These are phyloP conservation scores for Candida alai DNA, from an alignment of 805 yeast genomes.

Conservation along the genomic window DNA sequence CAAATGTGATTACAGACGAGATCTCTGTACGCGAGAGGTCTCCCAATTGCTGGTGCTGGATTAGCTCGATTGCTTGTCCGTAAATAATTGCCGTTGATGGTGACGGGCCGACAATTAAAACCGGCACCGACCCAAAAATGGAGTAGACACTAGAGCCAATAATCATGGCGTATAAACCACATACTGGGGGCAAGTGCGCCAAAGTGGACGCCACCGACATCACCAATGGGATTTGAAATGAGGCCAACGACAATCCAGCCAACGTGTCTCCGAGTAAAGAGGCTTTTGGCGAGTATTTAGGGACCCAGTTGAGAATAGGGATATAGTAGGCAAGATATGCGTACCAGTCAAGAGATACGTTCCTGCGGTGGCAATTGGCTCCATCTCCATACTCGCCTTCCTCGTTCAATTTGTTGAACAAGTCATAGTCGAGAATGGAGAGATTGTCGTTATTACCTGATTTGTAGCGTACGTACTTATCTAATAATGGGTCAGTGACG, in stretches of 20 bases:
- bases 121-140: conserved; percentile 80
- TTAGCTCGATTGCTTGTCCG: conserved; percentile 65
- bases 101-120: conserved; percentile 89
- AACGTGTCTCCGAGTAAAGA: conserved; percentile 24
- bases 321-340: conserved; percentile 30
- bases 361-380: too few species aligned
- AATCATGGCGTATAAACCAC: conserved; percentile 74
- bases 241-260: conserved; percentile 31
- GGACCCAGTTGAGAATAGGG: conserved; percentile 31
- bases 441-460: conserved; percentile 9
- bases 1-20: conserved; percentile 59
- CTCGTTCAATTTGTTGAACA: conserved; percentile 9
- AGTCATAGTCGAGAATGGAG: conserved; percentile 10
- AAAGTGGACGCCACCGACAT: conserved; percentile 77
- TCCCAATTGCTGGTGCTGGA: conserved; percentile 28
- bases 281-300: conserved; percentile 16
- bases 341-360: conserved; percentile 14
- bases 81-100: conserved; percentile 81
- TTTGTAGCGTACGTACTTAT: conserved; percentile 10
- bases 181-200: conserved; percentile 77
- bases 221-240: conserved; percentile 39
- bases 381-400: conserved; percentile 1
- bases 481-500: conserved; percentile 16
- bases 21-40: conserved; percentile 46
- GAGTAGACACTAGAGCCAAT: conserved; percentile 78